Percentiles rank a stretch among this genome's conserved stretches.
Conservation (phyloP, 257 asterid genomes). For the Nicotiana tabacum region DNA sequence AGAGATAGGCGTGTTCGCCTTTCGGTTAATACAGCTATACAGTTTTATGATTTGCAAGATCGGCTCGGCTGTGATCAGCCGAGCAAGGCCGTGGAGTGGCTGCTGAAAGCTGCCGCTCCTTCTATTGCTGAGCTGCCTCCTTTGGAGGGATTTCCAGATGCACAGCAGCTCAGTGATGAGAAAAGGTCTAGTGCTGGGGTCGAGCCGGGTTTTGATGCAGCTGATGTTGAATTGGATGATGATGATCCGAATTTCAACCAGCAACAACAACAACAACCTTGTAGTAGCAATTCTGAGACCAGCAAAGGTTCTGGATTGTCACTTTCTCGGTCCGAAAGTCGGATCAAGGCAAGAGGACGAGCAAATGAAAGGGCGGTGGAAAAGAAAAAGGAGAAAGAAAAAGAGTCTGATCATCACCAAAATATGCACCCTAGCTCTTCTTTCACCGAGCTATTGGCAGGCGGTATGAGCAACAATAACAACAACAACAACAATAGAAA, state of each 20-base stretch:
- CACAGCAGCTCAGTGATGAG: slow-evolving; percentile 64
- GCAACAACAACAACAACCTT: slow-evolving; percentile 11
- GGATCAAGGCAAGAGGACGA: slow-evolving; percentile 44
- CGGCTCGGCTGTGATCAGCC: slow-evolving; percentile 85
- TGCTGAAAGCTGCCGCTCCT: slow-evolving; percentile 61
- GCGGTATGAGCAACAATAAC: slow-evolving; percentile 23
- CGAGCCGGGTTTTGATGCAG: slow-evolving; percentile 44
- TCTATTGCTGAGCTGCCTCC: slow-evolving; percentile 72
- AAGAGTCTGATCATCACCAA: slow-evolving; percentile 23
- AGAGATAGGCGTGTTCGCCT: slow-evolving; percentile 82
- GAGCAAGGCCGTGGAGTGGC: slow-evolving; percentile 94
- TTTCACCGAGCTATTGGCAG: slow-evolving; percentile 49
- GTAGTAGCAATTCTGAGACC: slow-evolving; percentile 40
- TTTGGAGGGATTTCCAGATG: slow-evolving; percentile 46
- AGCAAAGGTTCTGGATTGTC: slow-evolving; percentile 53
- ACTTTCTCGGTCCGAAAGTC: slow-evolving; percentile 49
- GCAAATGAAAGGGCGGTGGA: slow-evolving; percentile 50
- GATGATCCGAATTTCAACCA: slow-evolving; percentile 28
- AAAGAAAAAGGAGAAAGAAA: slow-evolving; percentile 44
- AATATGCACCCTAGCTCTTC: slow-evolving; percentile 47
- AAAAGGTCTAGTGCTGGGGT: slow-evolving; percentile 52
- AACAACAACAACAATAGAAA: neutral
- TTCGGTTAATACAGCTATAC: slow-evolving; percentile 78
- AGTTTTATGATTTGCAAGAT: slow-evolving; percentile 81
- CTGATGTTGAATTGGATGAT: slow-evolving; percentile 45